phyloP scores from a whole-genome alignment of 495 filamentous ascomycete genomes.

The Lasiosphaeria miniovina region DNA sequence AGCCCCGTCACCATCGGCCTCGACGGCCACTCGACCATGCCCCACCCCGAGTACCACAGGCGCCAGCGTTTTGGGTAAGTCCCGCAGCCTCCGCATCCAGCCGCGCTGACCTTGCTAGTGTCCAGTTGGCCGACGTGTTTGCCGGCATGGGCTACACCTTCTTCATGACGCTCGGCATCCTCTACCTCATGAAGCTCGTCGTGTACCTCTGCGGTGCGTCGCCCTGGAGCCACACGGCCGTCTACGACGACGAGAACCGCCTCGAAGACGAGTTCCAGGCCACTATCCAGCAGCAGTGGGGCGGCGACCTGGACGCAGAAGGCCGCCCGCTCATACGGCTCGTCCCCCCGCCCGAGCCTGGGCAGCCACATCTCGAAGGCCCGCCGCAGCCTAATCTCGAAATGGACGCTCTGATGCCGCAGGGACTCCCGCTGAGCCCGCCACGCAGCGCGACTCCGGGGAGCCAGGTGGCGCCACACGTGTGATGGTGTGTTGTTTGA shows the following conservation, averaged over 20 bases:
- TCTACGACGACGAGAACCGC: not conserved
- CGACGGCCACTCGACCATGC: conserved; percentile 20
- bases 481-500: too few relatives aligned
- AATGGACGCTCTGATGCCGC: too few relatives aligned
- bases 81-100: not conserved
- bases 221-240: not conserved
- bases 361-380: too few relatives aligned
- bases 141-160: conserved; percentile 19
- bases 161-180: conserved; percentile 13
- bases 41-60: conserved; percentile 14
- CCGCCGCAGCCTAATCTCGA: too few relatives aligned
- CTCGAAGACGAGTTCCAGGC: conserved; percentile 7
- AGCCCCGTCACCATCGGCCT: conserved; percentile 15
- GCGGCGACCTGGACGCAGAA: not conserved
- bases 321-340: not conserved
- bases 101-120: not conserved
- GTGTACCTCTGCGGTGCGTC: not conserved
- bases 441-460: too few relatives aligned
- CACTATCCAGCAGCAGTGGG: conserved; percentile 6
- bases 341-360: too few relatives aligned
- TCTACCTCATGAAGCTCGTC: conserved; percentile 19
- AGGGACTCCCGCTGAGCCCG: too few relatives aligned
- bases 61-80: conserved; percentile 15
- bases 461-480: too few relatives aligned
- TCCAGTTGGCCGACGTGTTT: conserved; percentile 12